Base-by-base conservation (phyloP, 345 rosid genomes). In the Syzygium jambos region DNA sequence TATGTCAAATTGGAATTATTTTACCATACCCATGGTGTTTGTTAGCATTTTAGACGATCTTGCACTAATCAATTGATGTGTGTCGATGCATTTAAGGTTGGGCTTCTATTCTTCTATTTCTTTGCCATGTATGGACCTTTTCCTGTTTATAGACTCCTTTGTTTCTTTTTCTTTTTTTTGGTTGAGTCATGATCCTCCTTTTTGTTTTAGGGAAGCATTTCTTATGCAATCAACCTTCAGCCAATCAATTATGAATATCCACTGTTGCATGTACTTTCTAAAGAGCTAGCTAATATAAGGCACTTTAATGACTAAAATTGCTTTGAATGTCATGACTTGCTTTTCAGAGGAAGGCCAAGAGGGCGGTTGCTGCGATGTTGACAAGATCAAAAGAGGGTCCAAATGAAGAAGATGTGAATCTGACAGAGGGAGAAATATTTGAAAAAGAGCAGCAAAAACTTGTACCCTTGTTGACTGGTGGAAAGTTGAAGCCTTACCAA, bases 311-410 rank as follows among this genome's bases (percentile, higher is more conserved):
- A 73, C 73, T 61, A n/a, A 6, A 78, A 21, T 52, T 86, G 53
- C 63, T 43, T 80, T 80, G 52, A 16, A 41, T 55, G 46, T 13
- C 15, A 22, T 78, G 85, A 25, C 43, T 34, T 46, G 80, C 83
- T 63, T 73, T 73, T 34, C 89, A 96, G 99, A 88, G 90, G 63
- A 98, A 93, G 91, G 99, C 98, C 87, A 98, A 92, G 88, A 92
- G 93, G 88, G 99, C 99, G 56, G 98, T 98, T 89, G 98, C 98
- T 83, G 99, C 95, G 22, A 98, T 98, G 99, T 91, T 96, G 88
- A 92, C 96, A 22, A 94, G 99, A 92, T 91, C 98, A 16, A 90
- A 91, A 85, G 95, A 95, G 90, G 93, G 52, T 85, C 93, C 84
- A 84, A 85, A 88, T 10, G 43, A 63, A 65, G 93, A 93, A 51